Base-by-base conservation (phyloP, 495 filamentous ascomycete species). In the Neurospora discreta region DNA sequence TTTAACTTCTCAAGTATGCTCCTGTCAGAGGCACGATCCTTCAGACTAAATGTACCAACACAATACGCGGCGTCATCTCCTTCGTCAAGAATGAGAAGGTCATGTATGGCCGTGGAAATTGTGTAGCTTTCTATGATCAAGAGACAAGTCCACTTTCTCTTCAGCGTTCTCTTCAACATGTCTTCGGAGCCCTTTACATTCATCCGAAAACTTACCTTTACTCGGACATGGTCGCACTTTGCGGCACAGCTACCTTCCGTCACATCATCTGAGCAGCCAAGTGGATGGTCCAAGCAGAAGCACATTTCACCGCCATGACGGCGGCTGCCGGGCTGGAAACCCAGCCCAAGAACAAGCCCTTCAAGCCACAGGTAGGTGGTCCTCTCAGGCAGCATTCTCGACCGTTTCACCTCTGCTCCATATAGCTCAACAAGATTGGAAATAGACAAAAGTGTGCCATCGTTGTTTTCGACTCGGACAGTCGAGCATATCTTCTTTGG, bases 81-180 rank as follows among this genome's bases (percentile, higher is more conserved):
- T 30, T 30, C 5, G 1, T 58, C 46, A 11, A 58, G n/a, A 2
- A 58, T 30, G 0, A 58, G 23, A 8, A 58, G 26, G 8, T 23
- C n/a, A n/a, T n/a, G n/a, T n/a, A n/a, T n/a, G n/a, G n/a, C n/a
- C n/a, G n/a, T n/a, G n/a, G n/a, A n/a, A n/a, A n/a, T n/a, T n/a
- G n/a, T n/a, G n/a, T n/a, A n/a, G n/a, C n/a, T n/a, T n/a, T n/a
- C n/a, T n/a, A n/a, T n/a, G n/a, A 39, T 4, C 44, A 15, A 26
- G 5, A 58, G 46, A 26, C 46, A 58, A 7, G 2, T 11, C 46
- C 46, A 30, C 13, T 3, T 30, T 8, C 2, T 30, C 0, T 15
- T 0, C 0, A 58, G 46, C 2, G 11, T 26, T 7, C 1, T 58
- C 46, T 1, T 1, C 0, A 0, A 7, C 11, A 3, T 15, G 0